Percentiles rank a stretch among this genome's conserved stretches.
Evolutionary conservation across 148 eudicot species (phyloP).

Genomic region (Oxyria digyna): DNA sequence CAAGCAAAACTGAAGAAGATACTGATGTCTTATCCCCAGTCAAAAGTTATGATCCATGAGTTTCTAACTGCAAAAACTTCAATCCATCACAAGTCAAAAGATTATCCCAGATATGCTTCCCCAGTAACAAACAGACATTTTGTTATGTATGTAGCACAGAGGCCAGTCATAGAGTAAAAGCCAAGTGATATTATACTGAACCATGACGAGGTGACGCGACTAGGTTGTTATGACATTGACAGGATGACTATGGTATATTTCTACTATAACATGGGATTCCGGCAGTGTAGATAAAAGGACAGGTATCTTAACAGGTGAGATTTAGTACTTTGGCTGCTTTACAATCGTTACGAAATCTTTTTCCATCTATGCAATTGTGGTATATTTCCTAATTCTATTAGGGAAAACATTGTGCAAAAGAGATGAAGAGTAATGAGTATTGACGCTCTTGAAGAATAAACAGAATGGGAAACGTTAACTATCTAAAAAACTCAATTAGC

Average conservation of each 20-base stretch:
- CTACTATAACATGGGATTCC: neutral
- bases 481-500: neutral
- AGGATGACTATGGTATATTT: neutral
- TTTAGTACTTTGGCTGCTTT: neutral
- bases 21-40: neutral
- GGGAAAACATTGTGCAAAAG: neutral
- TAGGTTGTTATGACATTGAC: neutral
- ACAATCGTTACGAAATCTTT: neutral
- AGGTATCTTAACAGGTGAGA: neutral
- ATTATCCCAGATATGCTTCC: neutral
- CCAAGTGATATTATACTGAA: neutral
- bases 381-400: neutral
- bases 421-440: neutral
- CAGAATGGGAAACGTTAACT: neutral
- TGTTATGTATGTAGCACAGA: neutral
- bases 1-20: neutral
- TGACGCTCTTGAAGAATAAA: neutral
- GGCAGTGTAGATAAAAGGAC: neutral
- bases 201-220: neutral
- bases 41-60: neutral
- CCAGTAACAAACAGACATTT: neutral
- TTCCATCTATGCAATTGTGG: neutral
- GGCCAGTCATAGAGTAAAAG: neutral
- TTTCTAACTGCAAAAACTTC: neutral
- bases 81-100: neutral